Evolutionary conservation across 2,329 filamentous ascomycete species (phyloP).

Genomic region (Hypomyces perniciosus): DNA sequence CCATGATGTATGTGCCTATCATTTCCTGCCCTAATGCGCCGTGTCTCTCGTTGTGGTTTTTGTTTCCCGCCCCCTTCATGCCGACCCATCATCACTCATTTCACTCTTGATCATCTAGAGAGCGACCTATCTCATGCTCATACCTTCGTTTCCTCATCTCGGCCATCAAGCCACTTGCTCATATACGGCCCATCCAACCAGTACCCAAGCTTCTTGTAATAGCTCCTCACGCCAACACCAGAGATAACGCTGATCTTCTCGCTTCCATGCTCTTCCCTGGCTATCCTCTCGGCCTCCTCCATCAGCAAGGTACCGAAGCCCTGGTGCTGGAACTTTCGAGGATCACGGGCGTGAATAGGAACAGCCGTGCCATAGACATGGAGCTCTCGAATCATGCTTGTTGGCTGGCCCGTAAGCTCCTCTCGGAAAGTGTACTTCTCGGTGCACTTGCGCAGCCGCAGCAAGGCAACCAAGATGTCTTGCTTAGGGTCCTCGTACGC

Average conservation of each 20-base stretch:
- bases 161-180: constrained; percentile 57
- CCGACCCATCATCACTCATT: not conserved
- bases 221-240: constrained; percentile 92
- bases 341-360: constrained; percentile 92
- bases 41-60: not conserved
- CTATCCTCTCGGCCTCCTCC: constrained; percentile 96
- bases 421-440: constrained; percentile 86
- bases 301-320: constrained; percentile 93
- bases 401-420: constrained; percentile 79
- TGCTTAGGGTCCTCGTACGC: constrained; percentile 98
- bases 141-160: constrained; percentile 17
- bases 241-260: constrained; percentile 95
- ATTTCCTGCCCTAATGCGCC: constrained; percentile 2
- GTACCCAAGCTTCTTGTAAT: constrained; percentile 91
- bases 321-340: constrained; percentile 96
- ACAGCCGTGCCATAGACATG: constrained; percentile 97
- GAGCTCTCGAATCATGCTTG: constrained; percentile 85
- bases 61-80: not conserved
- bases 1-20: not conserved
- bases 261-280: constrained; percentile 88
- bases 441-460: constrained; percentile 85
- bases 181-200: constrained; percentile 87
- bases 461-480: constrained; percentile 88
- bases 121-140: not conserved
- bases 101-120: not conserved